Percentiles rank a stretch among this genome's conserved stretches.
Evolutionary conservation across 768 basidiomycete genomes (phyloP).

Genomic region (Flagelloscypha sp.): DNA sequence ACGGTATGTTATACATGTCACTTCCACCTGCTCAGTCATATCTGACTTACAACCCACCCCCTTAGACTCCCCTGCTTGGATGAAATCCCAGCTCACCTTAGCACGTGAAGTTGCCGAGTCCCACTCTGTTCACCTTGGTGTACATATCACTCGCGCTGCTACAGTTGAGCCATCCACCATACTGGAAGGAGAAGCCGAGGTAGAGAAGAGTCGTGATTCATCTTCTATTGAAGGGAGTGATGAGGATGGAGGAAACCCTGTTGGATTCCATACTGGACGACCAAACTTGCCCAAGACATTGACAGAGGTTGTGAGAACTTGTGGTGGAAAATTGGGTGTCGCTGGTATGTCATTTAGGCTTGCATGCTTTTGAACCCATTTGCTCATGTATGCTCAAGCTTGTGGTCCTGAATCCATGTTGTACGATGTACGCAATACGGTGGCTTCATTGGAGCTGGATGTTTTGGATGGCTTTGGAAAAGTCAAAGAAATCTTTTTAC

Average conservation of each 20-base stretch:
- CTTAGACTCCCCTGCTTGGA: constrained; percentile 16
- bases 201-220: constrained; percentile 6
- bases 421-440: constrained; percentile 24
- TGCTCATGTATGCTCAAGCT: constrained; percentile 11
- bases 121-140: background rate
- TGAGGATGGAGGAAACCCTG: constrained; percentile 1
- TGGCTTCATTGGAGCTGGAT: constrained; percentile 20
- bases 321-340: constrained; percentile 17
- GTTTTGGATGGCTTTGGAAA: constrained; percentile 19
- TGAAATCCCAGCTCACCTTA: constrained; percentile 9
- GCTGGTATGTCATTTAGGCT: constrained; percentile 16
- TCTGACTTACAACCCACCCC: no score
- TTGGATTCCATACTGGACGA: no score
- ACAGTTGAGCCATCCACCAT: no score
- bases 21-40: no score
- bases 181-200: background rate
- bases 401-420: constrained; percentile 22
- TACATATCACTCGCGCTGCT: background rate
- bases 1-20: no score
- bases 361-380: background rate
- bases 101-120: no score
- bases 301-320: constrained; percentile 9
- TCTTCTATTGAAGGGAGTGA: no score
- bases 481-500: constrained; percentile 21
- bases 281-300: constrained; percentile 14